Base-by-base conservation (phyloP, 1,139 yeast species). In the Taphrina sp. region DNA sequence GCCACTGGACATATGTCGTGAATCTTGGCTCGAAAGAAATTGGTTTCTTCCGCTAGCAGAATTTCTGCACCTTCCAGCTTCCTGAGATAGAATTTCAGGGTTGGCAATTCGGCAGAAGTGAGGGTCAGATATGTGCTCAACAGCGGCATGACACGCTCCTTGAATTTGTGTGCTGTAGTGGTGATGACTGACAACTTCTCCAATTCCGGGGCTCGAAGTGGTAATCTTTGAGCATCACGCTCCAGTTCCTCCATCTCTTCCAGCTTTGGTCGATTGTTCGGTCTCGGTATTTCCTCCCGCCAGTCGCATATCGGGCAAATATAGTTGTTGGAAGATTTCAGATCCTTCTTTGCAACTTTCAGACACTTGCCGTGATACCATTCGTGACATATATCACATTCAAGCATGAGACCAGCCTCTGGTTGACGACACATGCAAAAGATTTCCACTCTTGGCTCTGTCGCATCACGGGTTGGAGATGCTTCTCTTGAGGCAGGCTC, bases 321-420 rank as follows among this genome's bases (percentile, higher is more conserved):
- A 65, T 81, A 80, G 7, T 73, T 76, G 19, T 73, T 77, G 24
- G 74, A 72, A 2, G 62, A 64, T 37, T 61, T 72, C 63, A 60
- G 63, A 65, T 41, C 63, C 29, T 63, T 62, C 38, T 62, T 56
- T 5, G 64, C 54, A 22, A 71, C 65, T 58, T 76, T 76, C 38
- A 87, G 73, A 69, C 95, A 88, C 33, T 72, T 73, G 52, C 78
- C 77, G 66, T 87, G 95, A 23, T 61, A 62, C 94, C 94, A 85
- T 65, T 86, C 95, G 52, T 79, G 76, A 67, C 95, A 87, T 26
- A 68, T 68, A 61, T 84, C 94, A 70, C 95, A 88, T 63, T 82
- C 87, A 47, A 85, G 78, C 95, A 87, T 85, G 42, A 70, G 65
- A 1, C 89, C 92, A 58, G 75, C 76, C 64, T 85, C 95, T 20